phyloP scores from a whole-genome alignment of 768 basidiomycete genomes.

The Gautieria morchelliformis region DNA sequence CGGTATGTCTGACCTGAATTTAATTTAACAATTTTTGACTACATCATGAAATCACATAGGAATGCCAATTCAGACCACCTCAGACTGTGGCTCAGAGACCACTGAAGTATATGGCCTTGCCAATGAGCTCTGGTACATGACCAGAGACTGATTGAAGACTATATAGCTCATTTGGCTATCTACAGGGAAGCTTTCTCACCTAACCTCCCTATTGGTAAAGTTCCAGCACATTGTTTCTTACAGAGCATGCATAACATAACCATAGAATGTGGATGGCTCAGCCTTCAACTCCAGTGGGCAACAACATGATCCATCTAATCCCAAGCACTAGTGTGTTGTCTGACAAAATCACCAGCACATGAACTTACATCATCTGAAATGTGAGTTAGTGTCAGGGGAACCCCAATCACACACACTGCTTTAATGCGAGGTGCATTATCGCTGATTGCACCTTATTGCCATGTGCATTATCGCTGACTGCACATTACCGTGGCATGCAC shows the following conservation, averaged over 20 bases:
- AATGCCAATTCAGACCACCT: neutral
- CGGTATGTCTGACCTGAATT: conserved; percentile 11
- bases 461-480: no score
- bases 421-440: no score
- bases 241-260: conserved; percentile 12
- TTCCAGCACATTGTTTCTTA: conserved; percentile 25
- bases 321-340: conserved; percentile 19
- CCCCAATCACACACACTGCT: no score
- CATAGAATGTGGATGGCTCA: conserved; percentile 26
- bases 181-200: conserved; percentile 20
- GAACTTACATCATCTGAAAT: conserved; percentile 6
- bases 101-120: conserved; percentile 22
- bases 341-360: neutral
- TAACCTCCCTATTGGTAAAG: conserved; percentile 13
- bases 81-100: conserved; percentile 20
- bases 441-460: no score
- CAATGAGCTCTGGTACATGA: conserved; percentile 23
- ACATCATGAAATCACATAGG: neutral
- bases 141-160: no score
- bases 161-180: neutral
- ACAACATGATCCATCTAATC: conserved; percentile 21
- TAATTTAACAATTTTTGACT: neutral
- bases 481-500: no score
- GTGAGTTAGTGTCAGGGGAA: no score
- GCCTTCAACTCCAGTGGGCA: conserved; percentile 21